Evolutionary conservation across 768 basidiomycete genomes (phyloP), one percentile per base, ranked within the genome.

Genomic region (Infundibulicybe gibba): DNA sequence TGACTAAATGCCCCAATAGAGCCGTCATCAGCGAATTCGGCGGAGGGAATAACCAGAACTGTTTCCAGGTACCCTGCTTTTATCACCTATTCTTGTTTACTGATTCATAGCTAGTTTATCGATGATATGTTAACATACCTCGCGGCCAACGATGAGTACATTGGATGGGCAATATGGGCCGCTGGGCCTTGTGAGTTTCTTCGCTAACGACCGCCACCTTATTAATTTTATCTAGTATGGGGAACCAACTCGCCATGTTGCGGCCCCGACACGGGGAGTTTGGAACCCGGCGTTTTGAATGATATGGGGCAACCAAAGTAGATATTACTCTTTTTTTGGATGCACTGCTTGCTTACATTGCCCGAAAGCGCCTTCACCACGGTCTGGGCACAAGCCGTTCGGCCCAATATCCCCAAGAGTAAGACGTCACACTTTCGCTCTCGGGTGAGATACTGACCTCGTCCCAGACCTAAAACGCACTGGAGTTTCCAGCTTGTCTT

Each of bases 151-250:
- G 69, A 72, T 35, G 74, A 62, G 30, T 75, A 72, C 54, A 74
- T 75, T 40, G 74, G 74, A 11, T 75, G 72, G 74, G 46, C 69
- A 2, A 67, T 71, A 38, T 75, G 74, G 74, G 74, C 74, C 50
- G 74, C 74, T 25, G 74, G 74, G 34, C 74, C 74, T 15, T 47
- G 71, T 73, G 53, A 20, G 67, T 65, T 38, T 15, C 9, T 21
- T 34, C n/a, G 0, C 32, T 30, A 25, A 25, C 32, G 19, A 13
- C 17, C 21, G 15, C 2, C 9, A 1, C 13, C 42, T 21, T 15
- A 30, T 17, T 20, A 1, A 40, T 16, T 25, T 2, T 10, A 16
- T 21, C 11, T 50, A 73, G 71, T 75, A 30, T 75, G 72, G 74
- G 72, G 74, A 9, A 66, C 67, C 5, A 45, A 46, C 47, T 67